phyloP scores from a whole-genome alignment of 306 rosid genomes.

The Erythrophleum fordii region DNA sequence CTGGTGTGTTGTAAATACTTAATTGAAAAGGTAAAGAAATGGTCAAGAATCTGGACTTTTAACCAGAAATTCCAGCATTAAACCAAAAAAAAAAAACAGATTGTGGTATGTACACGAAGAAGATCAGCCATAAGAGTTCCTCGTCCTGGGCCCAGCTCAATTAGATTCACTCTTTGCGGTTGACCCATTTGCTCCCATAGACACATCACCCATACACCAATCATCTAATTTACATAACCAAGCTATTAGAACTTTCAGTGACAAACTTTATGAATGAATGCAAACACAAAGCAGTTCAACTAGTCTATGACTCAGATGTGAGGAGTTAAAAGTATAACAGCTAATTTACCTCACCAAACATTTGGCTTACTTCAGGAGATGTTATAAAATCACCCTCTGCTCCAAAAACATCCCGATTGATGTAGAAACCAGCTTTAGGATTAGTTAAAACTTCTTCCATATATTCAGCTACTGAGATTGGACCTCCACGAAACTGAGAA shows the following conservation, averaged over 20 bases:
- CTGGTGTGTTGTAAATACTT: neutral
- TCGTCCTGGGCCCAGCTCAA: conserved; percentile 95
- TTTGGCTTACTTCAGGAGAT: conserved; percentile 98
- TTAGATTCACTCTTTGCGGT: conserved; percentile 66
- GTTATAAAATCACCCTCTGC: conserved; percentile 91
- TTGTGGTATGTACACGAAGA: conserved; percentile 61
- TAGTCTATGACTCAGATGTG: neutral
- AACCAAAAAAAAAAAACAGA: neutral
- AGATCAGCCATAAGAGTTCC: conserved; percentile 97
- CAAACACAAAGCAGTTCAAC: neutral
- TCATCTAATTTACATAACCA: conserved; percentile 61
- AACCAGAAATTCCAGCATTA: neutral
- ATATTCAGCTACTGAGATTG: conserved; percentile 91
- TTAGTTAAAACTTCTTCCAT: conserved; percentile 97
- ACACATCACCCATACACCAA: conserved; percentile 97
- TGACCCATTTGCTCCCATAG: conserved; percentile 99
- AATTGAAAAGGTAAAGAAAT: conserved; percentile 22
- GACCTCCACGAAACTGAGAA: conserved; percentile 97
- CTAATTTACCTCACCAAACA: conserved; percentile 84
- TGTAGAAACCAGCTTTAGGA: conserved; percentile 92
- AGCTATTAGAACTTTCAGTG: conserved; percentile 26
- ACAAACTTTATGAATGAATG: conserved; percentile 8
- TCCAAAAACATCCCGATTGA: conserved; percentile 94
- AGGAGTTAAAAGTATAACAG: neutral
- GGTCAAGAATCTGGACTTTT: neutral